phyloP scores from a whole-genome alignment of 73 alveolate species.

The Blepharisma japonicum region DNA sequence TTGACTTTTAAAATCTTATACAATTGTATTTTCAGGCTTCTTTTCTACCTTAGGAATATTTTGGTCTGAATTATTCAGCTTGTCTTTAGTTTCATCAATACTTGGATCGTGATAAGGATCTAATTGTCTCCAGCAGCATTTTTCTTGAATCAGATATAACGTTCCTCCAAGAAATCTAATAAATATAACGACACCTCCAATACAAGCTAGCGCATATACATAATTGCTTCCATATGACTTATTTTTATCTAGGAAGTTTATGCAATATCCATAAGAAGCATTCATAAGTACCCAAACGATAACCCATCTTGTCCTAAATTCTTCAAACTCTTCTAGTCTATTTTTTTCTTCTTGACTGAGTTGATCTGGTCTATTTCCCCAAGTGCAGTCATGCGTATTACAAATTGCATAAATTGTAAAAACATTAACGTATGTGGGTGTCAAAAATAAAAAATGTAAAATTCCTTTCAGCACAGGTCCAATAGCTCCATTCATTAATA shows the following conservation, averaged over 20 bases:
- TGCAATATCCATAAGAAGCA: neutral
- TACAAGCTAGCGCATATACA: neutral
- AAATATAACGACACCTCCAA: neutral
- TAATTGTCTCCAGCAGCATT: neutral
- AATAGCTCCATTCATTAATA: neutral
- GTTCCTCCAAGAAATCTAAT: neutral
- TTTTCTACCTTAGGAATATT: too few relatives aligned
- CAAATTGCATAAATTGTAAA: slow-evolving; percentile 46
- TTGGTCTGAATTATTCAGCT: too few relatives aligned
- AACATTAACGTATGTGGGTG: slow-evolving; percentile 50
- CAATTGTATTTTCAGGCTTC: too few relatives aligned
- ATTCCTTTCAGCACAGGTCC: slow-evolving; percentile 1
- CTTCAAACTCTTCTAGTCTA: slow-evolving; percentile 21
- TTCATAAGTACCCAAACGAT: slow-evolving; percentile 16
- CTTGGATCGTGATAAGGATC: too few relatives aligned
- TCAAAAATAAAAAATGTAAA: slow-evolving; percentile 14
- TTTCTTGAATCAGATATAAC: neutral
- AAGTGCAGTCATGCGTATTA: slow-evolving; percentile 56
- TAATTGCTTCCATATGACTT: neutral
- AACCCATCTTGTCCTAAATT: slow-evolving; percentile 13
- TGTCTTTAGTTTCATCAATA: too few relatives aligned
- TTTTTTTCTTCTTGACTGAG: slow-evolving; percentile 20
- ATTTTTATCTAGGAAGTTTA: neutral
- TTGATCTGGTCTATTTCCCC: slow-evolving; percentile 58
- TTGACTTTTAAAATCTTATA: too few relatives aligned